Conservation (phyloP, 192 early-diverging fungal genomes). For the Mortierella hygrophila region DNA sequence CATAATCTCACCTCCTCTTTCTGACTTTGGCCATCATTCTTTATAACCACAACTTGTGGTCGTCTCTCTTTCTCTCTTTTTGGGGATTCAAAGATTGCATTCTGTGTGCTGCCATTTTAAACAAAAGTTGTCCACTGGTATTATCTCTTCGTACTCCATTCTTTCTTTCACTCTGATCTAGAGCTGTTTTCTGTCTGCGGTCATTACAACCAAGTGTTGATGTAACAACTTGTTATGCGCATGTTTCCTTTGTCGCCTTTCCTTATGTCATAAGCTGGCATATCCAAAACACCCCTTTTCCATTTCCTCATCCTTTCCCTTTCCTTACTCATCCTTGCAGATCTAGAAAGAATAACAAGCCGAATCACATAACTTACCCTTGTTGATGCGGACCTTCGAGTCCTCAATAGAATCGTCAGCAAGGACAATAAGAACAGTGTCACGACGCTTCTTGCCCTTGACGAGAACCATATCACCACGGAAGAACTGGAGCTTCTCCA, state of each 20-base stretch:
- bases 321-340: too few relatives aligned
- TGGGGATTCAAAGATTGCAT: too few relatives aligned
- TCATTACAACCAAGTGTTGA: too few relatives aligned
- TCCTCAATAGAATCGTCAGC: slow-evolving; percentile 93
- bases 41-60: too few relatives aligned
- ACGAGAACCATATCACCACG: slow-evolving; percentile 95
- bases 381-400: slow-evolving; percentile 95
- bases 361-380: slow-evolving; percentile 59
- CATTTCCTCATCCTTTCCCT: too few relatives aligned
- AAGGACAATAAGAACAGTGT: slow-evolving; percentile 96
- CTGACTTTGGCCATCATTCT: not conserved
- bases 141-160: too few relatives aligned
- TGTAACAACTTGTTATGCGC: too few relatives aligned
- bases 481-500: slow-evolving; percentile 94
- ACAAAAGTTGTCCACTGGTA: too few relatives aligned
- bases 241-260: not conserved
- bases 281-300: not conserved
- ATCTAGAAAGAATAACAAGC: not conserved
- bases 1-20: not conserved
- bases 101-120: too few relatives aligned
- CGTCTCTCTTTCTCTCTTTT: too few relatives aligned
- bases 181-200: too few relatives aligned
- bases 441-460: slow-evolving; percentile 98
- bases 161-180: too few relatives aligned
- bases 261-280: not conserved